These are phyloP conservation scores for Trichophyton equinum DNA, from an alignment of 2,329 filamentous ascomycete species.

Conservation along the genomic window DNA sequence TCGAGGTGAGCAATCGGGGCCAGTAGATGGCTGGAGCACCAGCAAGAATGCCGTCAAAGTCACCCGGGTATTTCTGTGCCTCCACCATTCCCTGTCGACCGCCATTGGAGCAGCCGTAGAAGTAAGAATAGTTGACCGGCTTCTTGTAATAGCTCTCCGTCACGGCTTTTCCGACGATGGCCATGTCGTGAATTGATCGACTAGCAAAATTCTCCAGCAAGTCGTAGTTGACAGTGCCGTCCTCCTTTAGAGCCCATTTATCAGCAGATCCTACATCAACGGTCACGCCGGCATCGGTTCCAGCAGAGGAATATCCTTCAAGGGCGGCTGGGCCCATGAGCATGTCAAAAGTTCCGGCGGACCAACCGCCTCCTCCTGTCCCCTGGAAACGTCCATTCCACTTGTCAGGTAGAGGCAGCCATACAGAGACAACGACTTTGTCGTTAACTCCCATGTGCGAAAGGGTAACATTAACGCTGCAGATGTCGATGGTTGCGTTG, in stretches of 20 bases:
- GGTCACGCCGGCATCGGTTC: background rate
- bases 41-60: conserved; percentile 3
- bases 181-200: background rate
- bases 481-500: background rate
- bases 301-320: background rate
- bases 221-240: background rate
- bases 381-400: conserved; percentile 2
- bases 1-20: background rate
- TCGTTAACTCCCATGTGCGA: background rate
- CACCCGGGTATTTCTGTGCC: conserved; percentile 1
- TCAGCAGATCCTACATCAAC: background rate
- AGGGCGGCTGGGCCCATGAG: background rate
- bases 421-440: background rate
- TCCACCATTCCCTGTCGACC: conserved; percentile 4
- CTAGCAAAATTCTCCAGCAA: background rate
- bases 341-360: background rate
- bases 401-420: background rate
- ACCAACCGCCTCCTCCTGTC: background rate
- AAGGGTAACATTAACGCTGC: background rate
- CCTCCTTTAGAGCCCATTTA: background rate
- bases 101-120: conserved; percentile 3
- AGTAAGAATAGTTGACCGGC: conserved; percentile 5
- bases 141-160: background rate
- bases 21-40: background rate
- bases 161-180: background rate